Percentiles rank a stretch among this genome's conserved stretches.
phyloP scores from a whole-genome alignment of 2,329 filamentous ascomycete species.

The Mariannaea elegans region DNA sequence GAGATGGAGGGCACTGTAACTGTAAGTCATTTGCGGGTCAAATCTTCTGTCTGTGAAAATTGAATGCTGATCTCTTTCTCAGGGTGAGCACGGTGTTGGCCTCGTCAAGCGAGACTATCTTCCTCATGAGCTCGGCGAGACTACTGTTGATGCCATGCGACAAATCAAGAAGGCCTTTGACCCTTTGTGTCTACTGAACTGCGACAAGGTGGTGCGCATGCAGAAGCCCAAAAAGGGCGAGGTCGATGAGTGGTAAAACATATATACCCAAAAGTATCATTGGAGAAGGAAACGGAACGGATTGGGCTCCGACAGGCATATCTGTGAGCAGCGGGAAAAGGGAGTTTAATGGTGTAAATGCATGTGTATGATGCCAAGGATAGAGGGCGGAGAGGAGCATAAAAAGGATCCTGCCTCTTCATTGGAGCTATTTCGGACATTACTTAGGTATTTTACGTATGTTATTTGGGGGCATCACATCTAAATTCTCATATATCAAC shows the following conservation, averaged over 20 bases:
- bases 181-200: conserved; percentile 75
- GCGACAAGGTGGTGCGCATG: conserved; percentile 73
- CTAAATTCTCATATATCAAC: too few species aligned
- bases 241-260: conserved; percentile 54
- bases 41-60: background rate
- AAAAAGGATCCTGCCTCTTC: conserved; percentile 16
- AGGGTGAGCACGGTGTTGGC: conserved; percentile 85
- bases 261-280: background rate
- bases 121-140: conserved; percentile 77
- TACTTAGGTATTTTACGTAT: background rate
- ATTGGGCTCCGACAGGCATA: background rate
- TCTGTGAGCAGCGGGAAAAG: background rate
- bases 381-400: conserved; percentile 10
- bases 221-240: conserved; percentile 57
- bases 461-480: background rate
- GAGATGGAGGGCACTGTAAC: conserved; percentile 88
- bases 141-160: conserved; percentile 83
- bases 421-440: conserved; percentile 1
- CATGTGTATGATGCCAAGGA: conserved; percentile 13
- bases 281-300: background rate
- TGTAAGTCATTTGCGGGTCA: conserved; percentile 45
- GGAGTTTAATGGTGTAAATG: conserved; percentile 12
- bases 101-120: conserved; percentile 87
- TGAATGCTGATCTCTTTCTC: background rate
- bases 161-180: conserved; percentile 87